A percentile compares a stretch with the other conserved stretches of the same genome.
phyloP scores from a whole-genome alignment of 2,329 filamentous ascomycete genomes.

The Ophiocordyceps camponoti-leonardi region DNA sequence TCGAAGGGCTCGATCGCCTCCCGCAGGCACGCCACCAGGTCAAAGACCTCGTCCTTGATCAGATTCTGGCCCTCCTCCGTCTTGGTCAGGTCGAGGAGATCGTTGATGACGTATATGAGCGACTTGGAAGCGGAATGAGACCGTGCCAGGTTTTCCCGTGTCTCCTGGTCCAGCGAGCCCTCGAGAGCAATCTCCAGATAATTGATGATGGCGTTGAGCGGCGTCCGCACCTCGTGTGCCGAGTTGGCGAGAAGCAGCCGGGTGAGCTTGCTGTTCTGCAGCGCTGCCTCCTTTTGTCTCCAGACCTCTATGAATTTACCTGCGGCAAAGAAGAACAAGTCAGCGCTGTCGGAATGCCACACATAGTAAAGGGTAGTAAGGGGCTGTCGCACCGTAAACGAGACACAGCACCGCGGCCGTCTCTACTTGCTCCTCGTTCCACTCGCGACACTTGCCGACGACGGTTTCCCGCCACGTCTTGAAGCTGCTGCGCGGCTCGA shows the following conservation, averaged over 20 bases:
- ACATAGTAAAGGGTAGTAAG: not conserved
- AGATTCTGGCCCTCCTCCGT: conserved; percentile 66
- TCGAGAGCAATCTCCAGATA: conserved; percentile 85
- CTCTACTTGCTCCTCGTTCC: conserved; percentile 78
- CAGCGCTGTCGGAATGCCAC: not conserved
- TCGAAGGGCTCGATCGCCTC: conserved; percentile 63
- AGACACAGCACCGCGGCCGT: conserved; percentile 76
- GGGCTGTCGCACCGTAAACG: conserved; percentile 53
- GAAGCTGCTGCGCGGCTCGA: conserved; percentile 69
- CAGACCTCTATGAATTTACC: conserved; percentile 79
- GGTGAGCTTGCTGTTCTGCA: conserved; percentile 70
- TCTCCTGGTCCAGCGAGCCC: conserved; percentile 62
- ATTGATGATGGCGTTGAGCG: conserved; percentile 86
- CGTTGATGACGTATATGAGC: conserved; percentile 86
- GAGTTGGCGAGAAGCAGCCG: conserved; percentile 69
- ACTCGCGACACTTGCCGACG: conserved; percentile 67
- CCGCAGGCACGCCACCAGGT: conserved; percentile 51
- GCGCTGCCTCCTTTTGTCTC: conserved; percentile 72
- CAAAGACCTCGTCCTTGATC: conserved; percentile 66
- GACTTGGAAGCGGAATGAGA: conserved; percentile 89
- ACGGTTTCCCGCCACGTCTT: conserved; percentile 69
- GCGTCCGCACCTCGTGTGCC: conserved; percentile 80
- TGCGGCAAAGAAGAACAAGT: conserved; percentile 4
- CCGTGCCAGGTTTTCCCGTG: conserved; percentile 64
- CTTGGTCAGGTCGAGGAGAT: conserved; percentile 75